Evolutionary conservation across 768 basidiomycete genomes (phyloP).

Genomic region (Hygrocybe coccinea): DNA sequence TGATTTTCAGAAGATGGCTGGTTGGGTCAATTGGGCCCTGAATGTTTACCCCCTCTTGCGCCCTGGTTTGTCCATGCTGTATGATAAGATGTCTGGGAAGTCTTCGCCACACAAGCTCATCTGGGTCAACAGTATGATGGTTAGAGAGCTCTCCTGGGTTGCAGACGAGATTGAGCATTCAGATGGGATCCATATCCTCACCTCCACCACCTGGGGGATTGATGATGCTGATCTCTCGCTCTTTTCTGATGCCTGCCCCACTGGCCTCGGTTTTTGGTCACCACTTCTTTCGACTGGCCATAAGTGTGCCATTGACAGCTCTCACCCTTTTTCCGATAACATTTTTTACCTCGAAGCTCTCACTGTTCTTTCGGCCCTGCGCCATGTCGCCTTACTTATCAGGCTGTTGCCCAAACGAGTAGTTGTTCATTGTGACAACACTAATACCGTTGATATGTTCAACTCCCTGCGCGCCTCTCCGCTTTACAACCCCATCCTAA

Average conservation of each 20-base stretch:
- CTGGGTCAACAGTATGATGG: not conserved
- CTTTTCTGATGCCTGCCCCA: no score
- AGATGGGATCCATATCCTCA: not conserved
- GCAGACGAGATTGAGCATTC: slow-evolving; percentile 1
- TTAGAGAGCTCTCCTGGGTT: not conserved
- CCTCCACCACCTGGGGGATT: not conserved
- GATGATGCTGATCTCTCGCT: no score
- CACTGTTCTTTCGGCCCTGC: slow-evolving; percentile 9
- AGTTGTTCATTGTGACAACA: slow-evolving; percentile 14
- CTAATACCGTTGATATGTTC: slow-evolving; percentile 3
- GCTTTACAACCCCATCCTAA: slow-evolving; percentile 23
- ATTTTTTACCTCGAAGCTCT: slow-evolving; percentile 12
- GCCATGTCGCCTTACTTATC: not conserved
- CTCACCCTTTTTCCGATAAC: no score
- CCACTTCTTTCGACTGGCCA: no score
- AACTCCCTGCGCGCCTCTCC: slow-evolving; percentile 16
- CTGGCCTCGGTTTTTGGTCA: no score
- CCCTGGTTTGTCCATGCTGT: slow-evolving; percentile 24
- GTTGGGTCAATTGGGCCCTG: slow-evolving; percentile 31
- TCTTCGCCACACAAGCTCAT: not conserved
- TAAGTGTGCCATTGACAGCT: no score
- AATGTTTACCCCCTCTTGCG: slow-evolving; percentile 28
- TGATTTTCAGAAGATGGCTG: slow-evolving; percentile 19
- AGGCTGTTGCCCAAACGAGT: slow-evolving; percentile 1
- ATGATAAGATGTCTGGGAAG: slow-evolving; percentile 24